Percentiles rank a stretch among this genome's conserved stretches.
phyloP scores from a whole-genome alignment of 192 early-diverging fungal genomes.

The Obelidium mucronatum region DNA sequence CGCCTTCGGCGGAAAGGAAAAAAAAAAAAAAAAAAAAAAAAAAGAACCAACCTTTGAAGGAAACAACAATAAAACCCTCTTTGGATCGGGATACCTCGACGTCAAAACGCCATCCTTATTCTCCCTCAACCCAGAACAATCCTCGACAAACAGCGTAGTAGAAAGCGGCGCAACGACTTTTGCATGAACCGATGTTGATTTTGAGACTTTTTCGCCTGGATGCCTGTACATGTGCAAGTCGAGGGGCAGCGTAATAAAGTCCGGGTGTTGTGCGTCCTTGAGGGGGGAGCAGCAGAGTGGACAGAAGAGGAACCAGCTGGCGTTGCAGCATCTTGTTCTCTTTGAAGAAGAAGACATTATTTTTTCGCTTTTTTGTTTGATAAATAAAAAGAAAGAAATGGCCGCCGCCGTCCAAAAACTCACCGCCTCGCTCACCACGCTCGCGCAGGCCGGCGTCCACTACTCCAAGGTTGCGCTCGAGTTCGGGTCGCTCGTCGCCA shows the following conservation, averaged over 20 bases:
- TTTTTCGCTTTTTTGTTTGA: too few species aligned
- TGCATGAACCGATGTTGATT: conserved; percentile 90
- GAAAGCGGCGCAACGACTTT: conserved; percentile 75
- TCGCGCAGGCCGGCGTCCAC: conserved; percentile 51
- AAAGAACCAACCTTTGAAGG: conserved; percentile 73
- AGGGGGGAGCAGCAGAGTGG: conserved; percentile 11
- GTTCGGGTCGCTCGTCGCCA: conserved; percentile 51
- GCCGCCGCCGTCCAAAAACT: conserved; percentile 2
- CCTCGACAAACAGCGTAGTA: conserved; percentile 66
- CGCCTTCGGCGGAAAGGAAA: too few species aligned
- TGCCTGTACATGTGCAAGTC: conserved; percentile 69
- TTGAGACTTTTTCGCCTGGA: conserved; percentile 77
- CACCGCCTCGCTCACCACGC: conserved; percentile 7
- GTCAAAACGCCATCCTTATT: background rate
- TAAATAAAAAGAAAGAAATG: conserved; percentile 27
- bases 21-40: background rate
- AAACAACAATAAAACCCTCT: conserved; percentile 78
- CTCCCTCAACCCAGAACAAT: conserved; percentile 7
- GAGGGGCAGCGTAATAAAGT: conserved; percentile 10
- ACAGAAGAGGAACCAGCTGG: conserved; percentile 21
- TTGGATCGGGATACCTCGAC: conserved; percentile 66
- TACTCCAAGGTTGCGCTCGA: conserved; percentile 52
- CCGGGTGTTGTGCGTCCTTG: background rate
- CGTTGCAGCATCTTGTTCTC: too few species aligned
- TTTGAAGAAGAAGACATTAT: too few species aligned